Percentiles rank a stretch among this genome's conserved stretches.
These are phyloP conservation scores for Corchorus olitorius DNA, from an alignment of 345 rosid species.

Conservation along the genomic window DNA sequence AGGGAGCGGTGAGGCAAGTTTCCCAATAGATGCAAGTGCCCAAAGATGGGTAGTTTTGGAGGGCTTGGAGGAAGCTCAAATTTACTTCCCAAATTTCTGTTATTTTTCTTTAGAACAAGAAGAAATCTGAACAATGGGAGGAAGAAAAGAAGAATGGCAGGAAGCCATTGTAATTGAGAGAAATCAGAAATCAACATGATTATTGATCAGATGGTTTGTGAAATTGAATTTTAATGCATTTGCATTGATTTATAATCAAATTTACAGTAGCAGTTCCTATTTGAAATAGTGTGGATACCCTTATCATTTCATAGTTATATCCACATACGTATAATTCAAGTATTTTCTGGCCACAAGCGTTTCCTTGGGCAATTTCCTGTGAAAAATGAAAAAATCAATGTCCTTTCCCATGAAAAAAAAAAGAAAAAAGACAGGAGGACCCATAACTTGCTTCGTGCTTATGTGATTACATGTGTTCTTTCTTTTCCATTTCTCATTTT, in stretches of 20 bases:
- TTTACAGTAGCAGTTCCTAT: too few species aligned
- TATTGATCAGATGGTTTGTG: neutral
- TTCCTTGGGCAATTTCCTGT: too few species aligned
- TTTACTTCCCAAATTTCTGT: neutral
- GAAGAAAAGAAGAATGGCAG: neutral
- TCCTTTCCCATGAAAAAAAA: too few species aligned
- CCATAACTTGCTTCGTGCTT: too few species aligned
- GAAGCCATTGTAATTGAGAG: neutral
- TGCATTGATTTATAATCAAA: neutral
- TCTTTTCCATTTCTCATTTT: too few species aligned
- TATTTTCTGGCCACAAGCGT: too few species aligned
- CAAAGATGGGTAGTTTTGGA: slow-evolving; percentile 10
- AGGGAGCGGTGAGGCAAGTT: slow-evolving; percentile 10
- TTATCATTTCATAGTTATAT: too few species aligned
- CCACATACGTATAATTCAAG: too few species aligned
- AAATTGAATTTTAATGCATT: neutral
- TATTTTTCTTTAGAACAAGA: neutral
- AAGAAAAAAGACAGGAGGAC: too few species aligned
- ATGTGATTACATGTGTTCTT: too few species aligned
- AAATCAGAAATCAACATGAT: neutral
- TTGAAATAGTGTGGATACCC: too few species aligned
- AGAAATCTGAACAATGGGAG: neutral
- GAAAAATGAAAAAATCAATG: too few species aligned
- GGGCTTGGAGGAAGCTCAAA: slow-evolving; percentile 14
- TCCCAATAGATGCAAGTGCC: slow-evolving; percentile 12